phyloP scores from a whole-genome alignment of 2,329 filamentous ascomycete genomes.

The Talaromyces funiculosus region DNA sequence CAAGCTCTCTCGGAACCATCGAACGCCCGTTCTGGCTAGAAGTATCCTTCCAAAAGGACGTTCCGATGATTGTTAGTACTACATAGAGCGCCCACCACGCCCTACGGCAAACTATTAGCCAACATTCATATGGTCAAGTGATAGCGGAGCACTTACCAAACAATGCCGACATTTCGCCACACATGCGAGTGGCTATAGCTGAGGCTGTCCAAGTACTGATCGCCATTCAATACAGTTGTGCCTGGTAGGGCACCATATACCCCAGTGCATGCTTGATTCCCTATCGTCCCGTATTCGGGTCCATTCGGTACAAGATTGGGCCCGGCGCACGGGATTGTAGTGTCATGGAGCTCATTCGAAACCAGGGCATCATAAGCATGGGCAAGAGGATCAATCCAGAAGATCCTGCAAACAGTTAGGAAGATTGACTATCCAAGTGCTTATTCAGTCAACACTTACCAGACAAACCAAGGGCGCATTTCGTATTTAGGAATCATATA shows the following conservation, averaged over 20 bases:
- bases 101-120: no score
- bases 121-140: no score
- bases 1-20: no score
- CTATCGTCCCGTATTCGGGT: slow-evolving; percentile 20
- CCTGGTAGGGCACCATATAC: slow-evolving; percentile 52
- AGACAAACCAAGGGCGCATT: slow-evolving; percentile 51
- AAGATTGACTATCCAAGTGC: no score
- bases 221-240: slow-evolving; percentile 48
- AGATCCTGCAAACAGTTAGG: no score
- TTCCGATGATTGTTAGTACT: slow-evolving; percentile 53
- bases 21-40: no score
- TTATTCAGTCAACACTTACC: no score
- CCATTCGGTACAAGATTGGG: slow-evolving; percentile 30
- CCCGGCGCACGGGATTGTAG: slow-evolving; percentile 31
- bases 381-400: slow-evolving; percentile 34
- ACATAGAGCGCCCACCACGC: slow-evolving; percentile 59
- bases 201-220: slow-evolving; percentile 53
- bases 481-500: slow-evolving; percentile 42
- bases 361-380: slow-evolving; percentile 36
- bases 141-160: no score
- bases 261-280: slow-evolving; percentile 48
- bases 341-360: slow-evolving; percentile 32
- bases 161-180: slow-evolving; percentile 58
- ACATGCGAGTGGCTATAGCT: slow-evolving; percentile 53
- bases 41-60: slow-evolving; percentile 52